Base-by-base conservation (phyloP, 2,329 filamentous ascomycete genomes). In the Sarocladium oryzae region DNA sequence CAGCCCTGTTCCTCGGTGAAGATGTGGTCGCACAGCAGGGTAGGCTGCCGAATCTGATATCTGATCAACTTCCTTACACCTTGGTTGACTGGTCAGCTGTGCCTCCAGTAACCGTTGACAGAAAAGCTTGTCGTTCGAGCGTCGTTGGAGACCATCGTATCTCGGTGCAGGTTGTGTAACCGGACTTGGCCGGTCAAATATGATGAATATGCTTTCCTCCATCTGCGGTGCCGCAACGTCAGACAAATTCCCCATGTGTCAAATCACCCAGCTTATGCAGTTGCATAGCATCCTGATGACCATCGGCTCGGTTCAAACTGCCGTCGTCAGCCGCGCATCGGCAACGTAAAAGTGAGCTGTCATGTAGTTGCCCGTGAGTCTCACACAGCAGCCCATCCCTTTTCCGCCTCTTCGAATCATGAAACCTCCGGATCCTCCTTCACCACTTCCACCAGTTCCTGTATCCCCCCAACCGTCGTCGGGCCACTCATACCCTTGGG, bases 401-500 rank as follows among this genome's bases (percentile, higher is more conserved):
- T n/a, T 28, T 32, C 7, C 15, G 23, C 41, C 38, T 55, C 52
- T 10, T 30, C 41, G 7, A 21, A 32, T 48, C 21, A 33, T 18
- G 21, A 30, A 21, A 69, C 65, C 59, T 75, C 73, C 8, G 68
- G 67, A 50, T 69, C 64, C 30, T 72, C 69, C 58, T 71, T 71
- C 48, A 77, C 75, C 28, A 79, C 81, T 53, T 74, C 72, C 30
- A 84, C 75, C 55, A 85, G 62, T 54, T 77, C 79, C 46, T 82
- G 77, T 69, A 84, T 71, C 2, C 74, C 73, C 4, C 81, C 81
- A 26, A 87, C 82, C 55, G 85, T 78, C 2, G 76, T 85, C 18
- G 88, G 88, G 0, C 90, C 90, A 41, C 79, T 79, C 61, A 78
- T 73, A 1, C 86, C 88, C 13, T 76, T 70, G 0, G 91, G 90